Evolutionary conservation across 2,329 filamentous ascomycete genomes (phyloP), one percentile per base, ranked within the genome.

Genomic region (Magnaporthiopsis incrustans): DNA sequence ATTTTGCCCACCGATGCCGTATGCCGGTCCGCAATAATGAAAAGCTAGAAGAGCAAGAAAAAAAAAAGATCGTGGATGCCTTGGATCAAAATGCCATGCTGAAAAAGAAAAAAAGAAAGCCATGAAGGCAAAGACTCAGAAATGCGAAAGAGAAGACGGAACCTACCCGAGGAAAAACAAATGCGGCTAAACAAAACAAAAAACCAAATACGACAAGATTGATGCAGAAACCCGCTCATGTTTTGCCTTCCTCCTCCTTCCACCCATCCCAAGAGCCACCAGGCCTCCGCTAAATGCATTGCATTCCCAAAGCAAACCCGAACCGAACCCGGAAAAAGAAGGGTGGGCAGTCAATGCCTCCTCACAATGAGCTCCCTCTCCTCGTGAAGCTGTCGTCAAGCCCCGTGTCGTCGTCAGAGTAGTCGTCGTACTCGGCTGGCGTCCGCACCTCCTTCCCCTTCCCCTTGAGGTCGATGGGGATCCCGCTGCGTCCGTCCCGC

Each of bases 371-470:
- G 67, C 78, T 80, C 57, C 77, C 77, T 66, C 72, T 76, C 65
- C 69, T 71, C 27, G 71, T 68, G 26, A 72, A 67, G 33, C 70
- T 65, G 58, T 67, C 71, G 22, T 72, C 71, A 35, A 71, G 65
- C 57, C 72, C 71, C 35, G 65, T 74, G 56, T 74, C 75, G 25
- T 75, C 75, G 22, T 76, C 65, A 11, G 64, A 61, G 56, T 69
- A 61, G 56, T 69, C 68, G 4, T 67, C 60, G 38, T 64, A 61
- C n/a, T 64, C 66, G 1, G 68, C 64, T 56, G 74, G 75, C 38
- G 73, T 74, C 14, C 71, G 73, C 14, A 79, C 71, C 62, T 78
- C 78, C 68, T 82, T 84, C 1, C 78, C 81, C 69, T 85, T 85
- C 1, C 77, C 77, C 70, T 79, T 81, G 70, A 72, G 66, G 58